Base-by-base conservation (phyloP, 176 grass and related monocot genomes). In the Puccinellia tenuiflora region DNA sequence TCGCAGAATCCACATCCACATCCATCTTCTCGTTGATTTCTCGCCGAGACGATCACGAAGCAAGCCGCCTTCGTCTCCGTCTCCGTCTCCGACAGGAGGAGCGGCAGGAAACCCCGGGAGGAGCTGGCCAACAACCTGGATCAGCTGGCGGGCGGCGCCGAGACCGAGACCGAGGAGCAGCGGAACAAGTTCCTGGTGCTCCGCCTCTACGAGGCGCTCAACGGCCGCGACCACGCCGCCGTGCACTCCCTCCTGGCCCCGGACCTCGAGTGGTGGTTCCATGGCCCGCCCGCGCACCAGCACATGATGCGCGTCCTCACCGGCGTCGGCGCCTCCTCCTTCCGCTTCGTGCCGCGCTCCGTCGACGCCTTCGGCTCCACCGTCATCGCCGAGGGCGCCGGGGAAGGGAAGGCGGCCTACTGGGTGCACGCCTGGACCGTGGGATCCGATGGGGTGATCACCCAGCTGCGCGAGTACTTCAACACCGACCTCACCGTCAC, bases 201-300 rank as follows among this genome's bases (percentile, higher is more conserved):
- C 57, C 87, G 86, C 1, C 88, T 97, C 8, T 97, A 97, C 85
- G 89, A 91, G 88, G 95, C 95, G 20, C 73, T 97, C 33, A 86
- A 89, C 84, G 66, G 2, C 15, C 38, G 88, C 9, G 90, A 94
- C 68, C 84, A 83, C 64, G 86, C 79, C 59, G 75, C 51, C 53
- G 95, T 92, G 0, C 88, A 89, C 75, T 15, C 39, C 14, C 90
- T 97, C 21, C 92, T 97, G 12, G 81, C 80, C 0, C 79, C 92
- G 0, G 95, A 98, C 92, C 78, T 98, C 7, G 95, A 98, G 82
- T 98, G 95, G 95, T 91, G 95, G 90, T 98, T 95, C 92, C 95
- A 98, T 85, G 95, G 95, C 76, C 95, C 95, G 22, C 92, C 88
- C 8, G 85, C 84, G 57, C 88, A 85, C 76, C 95, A 98, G 83